Base-by-base conservation (phyloP, 2,329 filamentous ascomycete species). In the Chaetomiaceae sp. region DNA sequence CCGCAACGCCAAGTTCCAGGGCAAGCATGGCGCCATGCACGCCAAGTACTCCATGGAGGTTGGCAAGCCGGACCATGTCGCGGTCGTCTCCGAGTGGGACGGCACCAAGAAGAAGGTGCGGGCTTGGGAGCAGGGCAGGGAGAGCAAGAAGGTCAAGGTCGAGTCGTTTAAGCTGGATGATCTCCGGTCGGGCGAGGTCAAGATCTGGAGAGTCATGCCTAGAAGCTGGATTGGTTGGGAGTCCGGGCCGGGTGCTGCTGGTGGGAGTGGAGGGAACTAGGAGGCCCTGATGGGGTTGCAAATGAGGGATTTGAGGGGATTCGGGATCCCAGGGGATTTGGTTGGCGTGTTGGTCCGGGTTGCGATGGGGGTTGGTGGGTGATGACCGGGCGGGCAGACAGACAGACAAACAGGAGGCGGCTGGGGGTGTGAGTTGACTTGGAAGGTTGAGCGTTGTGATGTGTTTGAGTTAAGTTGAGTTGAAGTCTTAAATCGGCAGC, bases 51-150 rank as follows among this genome's bases (percentile, higher is more conserved):
- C 79, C 44, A 75, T 83, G 48, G 94, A 99, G 62, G 89, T 96
- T 1, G 91, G 90, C 59, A 94, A 89, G 67, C 82, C 82, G 4
- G 89, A 92, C 58, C 94, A 99, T 65, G 92, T 97, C 0, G 94
- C 82, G 2, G 75, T 99, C 2, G 92, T 99, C 4, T 82, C 90
- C 9, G 94, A 99, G 69, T 99, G 94, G 94, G 94, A 99, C 69
- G 94, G 94, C 3, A 95, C 90, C 36, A 96, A 96, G 81, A 96
- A 96, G 79, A 96, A 97, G 78, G 86, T 99, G 23, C 77, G 91
- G 25, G 91, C 86, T 1, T 97, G 90, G 89, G 94, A 97, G 70
- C 94, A 99, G 68, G 92, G 92, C 0, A 77, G 92, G 13, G 92
- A 97, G 74, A 91, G 84, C 68, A 92, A 87, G 70, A 97, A 96